These are phyloP conservation scores for Trichoderma aggressivum DNA, from an alignment of 2,329 filamentous ascomycete species.

Conservation along the genomic window DNA sequence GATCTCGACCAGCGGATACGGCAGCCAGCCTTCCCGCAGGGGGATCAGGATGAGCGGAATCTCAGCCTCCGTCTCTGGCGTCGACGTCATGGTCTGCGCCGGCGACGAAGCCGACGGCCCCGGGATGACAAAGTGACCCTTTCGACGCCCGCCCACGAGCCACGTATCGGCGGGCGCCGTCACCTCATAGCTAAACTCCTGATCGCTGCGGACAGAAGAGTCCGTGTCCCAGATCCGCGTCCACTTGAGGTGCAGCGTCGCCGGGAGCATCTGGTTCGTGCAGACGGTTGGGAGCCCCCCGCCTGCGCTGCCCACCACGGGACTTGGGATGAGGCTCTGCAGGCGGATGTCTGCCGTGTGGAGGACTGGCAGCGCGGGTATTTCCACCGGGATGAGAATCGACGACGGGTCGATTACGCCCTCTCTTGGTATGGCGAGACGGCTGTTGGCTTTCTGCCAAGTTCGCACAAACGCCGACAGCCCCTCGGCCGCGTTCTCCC, in stretches of 20 bases:
- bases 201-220: constrained; percentile 40
- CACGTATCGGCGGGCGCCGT: constrained; percentile 70
- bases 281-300: constrained; percentile 45
- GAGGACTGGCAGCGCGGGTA: constrained; percentile 78
- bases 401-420: constrained; percentile 46
- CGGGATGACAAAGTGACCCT: constrained; percentile 70
- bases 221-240: constrained; percentile 60
- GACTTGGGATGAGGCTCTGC: constrained; percentile 34
- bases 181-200: constrained; percentile 83
- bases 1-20: constrained; percentile 77
- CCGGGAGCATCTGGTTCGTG: constrained; percentile 63
- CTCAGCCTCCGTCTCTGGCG: constrained; percentile 50
- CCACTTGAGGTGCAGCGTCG: constrained; percentile 60
- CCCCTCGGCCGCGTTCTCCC: constrained; percentile 30
- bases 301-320: constrained; percentile 31
- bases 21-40: constrained; percentile 71
- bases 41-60: constrained; percentile 77
- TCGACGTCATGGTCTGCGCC: constrained; percentile 42
- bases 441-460: constrained; percentile 33
- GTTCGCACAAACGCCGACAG: constrained; percentile 30
- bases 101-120: constrained; percentile 29
- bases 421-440: constrained; percentile 27
- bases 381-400: constrained; percentile 85
- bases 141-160: constrained; percentile 79
- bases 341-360: constrained; percentile 71